Conservation (phyloP, 257 asterid species). For the Solanum corneliomulleri region DNA sequence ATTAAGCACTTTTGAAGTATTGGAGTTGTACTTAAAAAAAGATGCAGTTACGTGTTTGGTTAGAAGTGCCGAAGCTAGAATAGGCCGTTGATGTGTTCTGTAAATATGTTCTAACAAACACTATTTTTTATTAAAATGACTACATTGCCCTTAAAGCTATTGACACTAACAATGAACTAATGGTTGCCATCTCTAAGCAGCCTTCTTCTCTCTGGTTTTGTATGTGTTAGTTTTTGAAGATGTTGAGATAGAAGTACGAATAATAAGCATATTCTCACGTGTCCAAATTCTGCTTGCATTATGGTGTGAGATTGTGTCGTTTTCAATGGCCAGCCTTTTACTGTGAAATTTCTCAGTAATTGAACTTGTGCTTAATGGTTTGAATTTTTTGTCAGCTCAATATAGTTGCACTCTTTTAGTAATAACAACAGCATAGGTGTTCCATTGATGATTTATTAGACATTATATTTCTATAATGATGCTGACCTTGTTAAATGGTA, state of each 20-base stretch:
- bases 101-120: background rate
- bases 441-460: background rate
- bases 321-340: background rate
- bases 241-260: background rate
- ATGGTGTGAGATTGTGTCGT: background rate
- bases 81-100: background rate
- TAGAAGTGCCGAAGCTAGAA: background rate
- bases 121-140: background rate
- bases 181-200: background rate
- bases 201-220: background rate
- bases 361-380: background rate
- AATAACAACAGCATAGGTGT: background rate
- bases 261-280: background rate
- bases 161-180: background rate
- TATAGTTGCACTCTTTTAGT: background rate
- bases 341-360: background rate
- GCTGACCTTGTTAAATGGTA: background rate
- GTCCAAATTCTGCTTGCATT: background rate
- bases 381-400: background rate
- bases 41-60: background rate
- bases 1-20: background rate
- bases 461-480: background rate
- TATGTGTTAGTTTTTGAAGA: background rate
- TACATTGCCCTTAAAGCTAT: background rate
- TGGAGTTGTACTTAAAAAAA: background rate